Evolutionary conservation across 2,329 filamentous ascomycete species (phyloP), one percentile per base, ranked within the genome.

Genomic region (Pseudogymnoascus pannorum): DNA sequence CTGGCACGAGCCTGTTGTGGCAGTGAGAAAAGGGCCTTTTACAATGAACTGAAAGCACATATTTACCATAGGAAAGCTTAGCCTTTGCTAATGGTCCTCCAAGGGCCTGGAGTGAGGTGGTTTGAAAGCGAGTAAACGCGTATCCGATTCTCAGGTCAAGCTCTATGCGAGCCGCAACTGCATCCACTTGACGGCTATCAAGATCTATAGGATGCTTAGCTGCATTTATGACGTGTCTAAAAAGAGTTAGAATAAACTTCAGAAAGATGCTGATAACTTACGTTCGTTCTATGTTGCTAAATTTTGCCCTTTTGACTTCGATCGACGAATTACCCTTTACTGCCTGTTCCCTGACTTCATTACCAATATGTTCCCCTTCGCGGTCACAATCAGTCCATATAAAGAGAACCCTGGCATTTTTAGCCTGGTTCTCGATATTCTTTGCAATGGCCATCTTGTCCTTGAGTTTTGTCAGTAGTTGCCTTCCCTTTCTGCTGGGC

Each of bases 331-430:
- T 97, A 8, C 84, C 87, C 69, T 86, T 85, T 54, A 80, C 78
- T 4, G 94, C 94, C 62, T 93, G 87, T 59, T 89, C 83, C 48
- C 91, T 87, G 64, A 99, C 93, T 73, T 99, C 93, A 38, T 88
- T 82, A 5, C 94, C 94, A 67, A 99, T 99, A 71, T 97, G 89
- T 73, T 99, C 94, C 35, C 94, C 94, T 79, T 99, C 94, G 61
- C 92, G 86, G 79, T 99, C 94, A 75, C 94, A 97, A 80, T 99
- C 94, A 0, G 94, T 99, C 94, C 94, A 99, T 68, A 99, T 97
- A 74, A 95, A 93, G 31, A 99, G 79, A 11, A 87, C 85, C 61
- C 81, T 83, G n/a, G 86, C 81, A 71, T 83, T 82, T 63, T 82
- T 82, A 16, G 94, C 93, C 73, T 96, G 87, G 1, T 82, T 77